These are phyloP conservation scores for Xylariales sp. DNA, from an alignment of 2,329 filamentous ascomycete genomes.

Conservation along the genomic window DNA sequence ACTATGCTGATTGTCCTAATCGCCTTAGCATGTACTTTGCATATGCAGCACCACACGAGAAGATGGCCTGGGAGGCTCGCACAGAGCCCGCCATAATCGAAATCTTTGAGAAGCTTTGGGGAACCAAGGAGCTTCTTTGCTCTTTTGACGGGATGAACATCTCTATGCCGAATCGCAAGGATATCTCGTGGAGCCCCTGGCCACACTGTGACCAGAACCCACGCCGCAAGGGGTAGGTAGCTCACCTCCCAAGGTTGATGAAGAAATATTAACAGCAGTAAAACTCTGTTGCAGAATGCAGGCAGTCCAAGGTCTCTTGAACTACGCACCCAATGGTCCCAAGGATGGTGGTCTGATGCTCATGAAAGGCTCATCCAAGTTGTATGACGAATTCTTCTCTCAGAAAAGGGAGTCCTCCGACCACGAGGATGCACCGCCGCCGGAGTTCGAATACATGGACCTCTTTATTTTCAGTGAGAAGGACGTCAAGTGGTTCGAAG, in stretches of 20 bases:
- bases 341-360: slow-evolving; percentile 43
- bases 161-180: slow-evolving; percentile 33
- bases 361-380: slow-evolving; percentile 35
- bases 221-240: slow-evolving; percentile 29
- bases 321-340: slow-evolving; percentile 37
- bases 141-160: slow-evolving; percentile 33
- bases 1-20: background rate
- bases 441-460: slow-evolving; percentile 29
- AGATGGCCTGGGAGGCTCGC: slow-evolving; percentile 38
- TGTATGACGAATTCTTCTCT: slow-evolving; percentile 40
- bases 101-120: slow-evolving; percentile 36
- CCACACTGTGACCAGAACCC: slow-evolving; percentile 40
- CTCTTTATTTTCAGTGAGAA: slow-evolving; percentile 36
- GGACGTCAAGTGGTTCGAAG: slow-evolving; percentile 37
- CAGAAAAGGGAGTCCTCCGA: slow-evolving; percentile 35
- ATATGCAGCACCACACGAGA: slow-evolving; percentile 35
- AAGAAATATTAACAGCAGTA: background rate
- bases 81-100: slow-evolving; percentile 34
- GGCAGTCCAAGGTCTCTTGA: slow-evolving; percentile 37
- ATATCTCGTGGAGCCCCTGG: slow-evolving; percentile 35
- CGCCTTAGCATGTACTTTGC: slow-evolving; percentile 37
- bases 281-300: slow-evolving; percentile 16
- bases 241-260: background rate
- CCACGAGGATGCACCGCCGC: slow-evolving; percentile 26
- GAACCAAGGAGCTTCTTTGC: slow-evolving; percentile 19